Percentiles rank a stretch among this genome's conserved stretches.
These are phyloP conservation scores for Saccharomyces jurei DNA, from an alignment of 805 yeast species.

Conservation along the genomic window DNA sequence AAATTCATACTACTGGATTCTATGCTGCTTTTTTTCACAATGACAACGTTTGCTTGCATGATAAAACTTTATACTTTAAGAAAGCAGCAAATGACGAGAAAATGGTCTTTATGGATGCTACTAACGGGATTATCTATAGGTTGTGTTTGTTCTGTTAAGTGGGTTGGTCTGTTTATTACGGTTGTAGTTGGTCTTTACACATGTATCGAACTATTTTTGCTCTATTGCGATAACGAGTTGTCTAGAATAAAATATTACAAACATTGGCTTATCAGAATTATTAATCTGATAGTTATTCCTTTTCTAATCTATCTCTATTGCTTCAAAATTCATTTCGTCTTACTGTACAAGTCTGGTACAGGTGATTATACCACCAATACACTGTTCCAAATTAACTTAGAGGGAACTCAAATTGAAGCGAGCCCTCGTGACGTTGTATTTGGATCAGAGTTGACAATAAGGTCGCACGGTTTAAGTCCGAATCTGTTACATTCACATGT, in stretches of 20 bases:
- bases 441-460: slow-evolving; percentile 40
- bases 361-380: slow-evolving; percentile 92
- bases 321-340: slow-evolving; percentile 73
- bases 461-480: slow-evolving; percentile 68
- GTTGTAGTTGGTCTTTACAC: slow-evolving; percentile 52
- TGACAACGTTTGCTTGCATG: slow-evolving; percentile 68
- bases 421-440: slow-evolving; percentile 60
- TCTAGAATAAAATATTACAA: slow-evolving; percentile 32
- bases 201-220: slow-evolving; percentile 43
- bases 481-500: slow-evolving; percentile 69
- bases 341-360: slow-evolving; percentile 75
- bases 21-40: slow-evolving; percentile 81
- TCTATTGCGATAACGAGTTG: slow-evolving; percentile 30
- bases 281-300: slow-evolving; percentile 66
- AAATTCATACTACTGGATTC: slow-evolving; percentile 89
- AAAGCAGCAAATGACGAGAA: slow-evolving; percentile 48
- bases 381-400: slow-evolving; percentile 78
- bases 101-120: slow-evolving; percentile 64
- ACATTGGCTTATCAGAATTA: slow-evolving; percentile 70
- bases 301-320: slow-evolving; percentile 55
- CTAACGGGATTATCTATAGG: slow-evolving; percentile 65
- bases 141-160: slow-evolving; percentile 75
- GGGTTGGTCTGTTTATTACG: slow-evolving; percentile 75
- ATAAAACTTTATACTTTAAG: slow-evolving; percentile 59
- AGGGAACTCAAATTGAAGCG: slow-evolving; percentile 56